These are phyloP conservation scores for Volvox reticuliferus DNA, from an alignment of 139 green algal species.

Conservation along the genomic window DNA sequence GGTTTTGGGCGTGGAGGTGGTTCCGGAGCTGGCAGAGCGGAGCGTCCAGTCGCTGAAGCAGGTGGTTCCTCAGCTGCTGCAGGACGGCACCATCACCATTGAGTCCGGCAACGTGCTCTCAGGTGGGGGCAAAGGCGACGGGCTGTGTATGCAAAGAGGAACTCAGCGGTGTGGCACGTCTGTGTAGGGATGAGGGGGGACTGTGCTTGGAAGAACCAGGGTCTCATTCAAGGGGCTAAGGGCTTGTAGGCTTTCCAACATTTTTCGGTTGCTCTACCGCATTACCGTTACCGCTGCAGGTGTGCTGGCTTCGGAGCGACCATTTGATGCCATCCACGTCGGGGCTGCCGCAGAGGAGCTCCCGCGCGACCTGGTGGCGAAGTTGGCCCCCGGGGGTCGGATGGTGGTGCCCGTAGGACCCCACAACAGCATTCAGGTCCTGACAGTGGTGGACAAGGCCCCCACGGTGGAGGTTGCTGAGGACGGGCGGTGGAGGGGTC, in stretches of 20 bases:
- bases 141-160: too few species aligned
- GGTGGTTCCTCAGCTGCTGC: slow-evolving; percentile 52
- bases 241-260: too few species aligned
- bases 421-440: slow-evolving; percentile 55
- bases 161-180: too few species aligned
- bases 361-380: slow-evolving; percentile 72
- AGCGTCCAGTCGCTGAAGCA: slow-evolving; percentile 47
- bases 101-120: slow-evolving; percentile 54
- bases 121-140: slow-evolving; percentile 17
- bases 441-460: slow-evolving; percentile 77
- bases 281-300: neutral
- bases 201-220: too few species aligned
- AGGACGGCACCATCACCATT: slow-evolving; percentile 15
- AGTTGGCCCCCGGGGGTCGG: slow-evolving; percentile 77
- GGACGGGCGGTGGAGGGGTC: neutral
- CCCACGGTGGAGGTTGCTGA: neutral
- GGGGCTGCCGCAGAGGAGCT: slow-evolving; percentile 87
- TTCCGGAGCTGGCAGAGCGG: slow-evolving; percentile 31
- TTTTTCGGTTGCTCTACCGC: too few species aligned
- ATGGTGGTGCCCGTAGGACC: slow-evolving; percentile 87
- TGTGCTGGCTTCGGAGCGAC: slow-evolving; percentile 59
- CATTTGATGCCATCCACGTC: slow-evolving; percentile 96
- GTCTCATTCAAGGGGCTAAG: too few species aligned
- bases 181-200: too few species aligned
- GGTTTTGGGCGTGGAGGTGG: slow-evolving; percentile 80